Percentiles rank a stretch among this genome's conserved stretches.
These are phyloP conservation scores for Raphanus hybrid DNA, from an alignment of 441 rosid genomes.

Conservation along the genomic window DNA sequence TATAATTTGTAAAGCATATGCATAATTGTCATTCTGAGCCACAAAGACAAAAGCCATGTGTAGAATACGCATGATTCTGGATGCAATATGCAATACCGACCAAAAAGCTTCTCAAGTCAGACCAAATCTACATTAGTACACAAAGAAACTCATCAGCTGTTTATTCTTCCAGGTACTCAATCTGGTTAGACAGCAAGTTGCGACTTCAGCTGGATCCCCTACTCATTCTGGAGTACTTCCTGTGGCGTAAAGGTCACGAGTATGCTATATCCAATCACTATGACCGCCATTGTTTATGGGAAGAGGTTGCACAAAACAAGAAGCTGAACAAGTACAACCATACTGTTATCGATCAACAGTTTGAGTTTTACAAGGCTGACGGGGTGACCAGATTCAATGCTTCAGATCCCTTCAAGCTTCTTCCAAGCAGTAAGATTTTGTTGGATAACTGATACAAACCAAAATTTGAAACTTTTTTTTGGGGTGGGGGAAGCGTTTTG, in stretches of 20 bases:
- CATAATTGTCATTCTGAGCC: conserved; percentile 14
- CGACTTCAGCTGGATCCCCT: conserved; percentile 92
- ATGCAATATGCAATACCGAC: conserved; percentile 8
- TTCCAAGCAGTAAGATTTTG: conserved; percentile 78
- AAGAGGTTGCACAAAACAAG: conserved; percentile 91
- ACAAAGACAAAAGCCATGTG: not conserved
- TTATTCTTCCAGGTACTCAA: conserved; percentile 74
- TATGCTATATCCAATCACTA: conserved; percentile 97
- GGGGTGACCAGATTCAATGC: conserved; percentile 77
- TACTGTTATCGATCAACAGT: conserved; percentile 78
- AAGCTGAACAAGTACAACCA: conserved; percentile 90
- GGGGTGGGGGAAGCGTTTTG: not conserved
- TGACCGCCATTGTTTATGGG: conserved; percentile 93
- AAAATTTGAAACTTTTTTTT: conserved; percentile 2
- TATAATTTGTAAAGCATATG: conserved; percentile 23
- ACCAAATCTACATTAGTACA: conserved; percentile 9
- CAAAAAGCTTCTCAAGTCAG: conserved; percentile 23
- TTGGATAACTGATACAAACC: conserved; percentile 15
- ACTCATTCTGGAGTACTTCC: conserved; percentile 82
- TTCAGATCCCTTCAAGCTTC: conserved; percentile 79
- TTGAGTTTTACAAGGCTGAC: conserved; percentile 79
- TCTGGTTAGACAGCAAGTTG: conserved; percentile 98
- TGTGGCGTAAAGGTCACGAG: conserved; percentile 96
- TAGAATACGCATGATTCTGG: not conserved
- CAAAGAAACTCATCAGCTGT: conserved; percentile 5